Evolutionary conservation across 163 green algal genomes (phyloP).

Genomic region (Scenedesmus sp.): DNA sequence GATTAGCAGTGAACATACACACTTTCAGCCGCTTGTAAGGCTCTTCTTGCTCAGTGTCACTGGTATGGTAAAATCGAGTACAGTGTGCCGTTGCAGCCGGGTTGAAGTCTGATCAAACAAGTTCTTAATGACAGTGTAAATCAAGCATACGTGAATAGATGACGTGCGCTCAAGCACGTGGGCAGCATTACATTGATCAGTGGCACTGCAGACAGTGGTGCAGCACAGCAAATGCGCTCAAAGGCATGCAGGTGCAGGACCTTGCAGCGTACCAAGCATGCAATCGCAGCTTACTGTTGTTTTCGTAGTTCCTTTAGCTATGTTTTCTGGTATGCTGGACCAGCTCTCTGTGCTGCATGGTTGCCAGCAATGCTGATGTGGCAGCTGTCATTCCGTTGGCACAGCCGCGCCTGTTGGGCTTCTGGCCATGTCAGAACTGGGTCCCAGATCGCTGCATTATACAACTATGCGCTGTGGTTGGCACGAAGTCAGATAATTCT

Average conservation of each 20-base stretch:
- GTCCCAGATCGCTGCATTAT: background rate
- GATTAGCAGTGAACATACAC: background rate
- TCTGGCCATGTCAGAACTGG: background rate
- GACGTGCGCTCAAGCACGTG: background rate
- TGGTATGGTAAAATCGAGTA: background rate
- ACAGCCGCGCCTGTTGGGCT: background rate
- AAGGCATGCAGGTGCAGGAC: background rate
- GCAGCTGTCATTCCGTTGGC: background rate
- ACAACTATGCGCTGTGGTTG: slow-evolving; percentile 16
- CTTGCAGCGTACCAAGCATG: too few species aligned
- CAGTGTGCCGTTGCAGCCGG: background rate
- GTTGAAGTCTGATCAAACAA: background rate
- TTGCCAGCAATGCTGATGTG: background rate
- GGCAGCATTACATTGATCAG: background rate
- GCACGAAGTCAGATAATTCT: slow-evolving; percentile 40
- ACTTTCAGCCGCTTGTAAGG: background rate
- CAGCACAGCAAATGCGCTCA: background rate
- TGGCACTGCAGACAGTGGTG: background rate
- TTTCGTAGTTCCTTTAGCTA: too few species aligned
- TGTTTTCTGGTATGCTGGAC: background rate
- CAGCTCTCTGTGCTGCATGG: background rate
- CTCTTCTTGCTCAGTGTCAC: background rate
- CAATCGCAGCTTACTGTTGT: too few species aligned
- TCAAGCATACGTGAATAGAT: too few species aligned
- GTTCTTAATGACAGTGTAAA: background rate